Evolutionary conservation across 306 rosid species (phyloP).

Genomic region (Inga laurina): DNA sequence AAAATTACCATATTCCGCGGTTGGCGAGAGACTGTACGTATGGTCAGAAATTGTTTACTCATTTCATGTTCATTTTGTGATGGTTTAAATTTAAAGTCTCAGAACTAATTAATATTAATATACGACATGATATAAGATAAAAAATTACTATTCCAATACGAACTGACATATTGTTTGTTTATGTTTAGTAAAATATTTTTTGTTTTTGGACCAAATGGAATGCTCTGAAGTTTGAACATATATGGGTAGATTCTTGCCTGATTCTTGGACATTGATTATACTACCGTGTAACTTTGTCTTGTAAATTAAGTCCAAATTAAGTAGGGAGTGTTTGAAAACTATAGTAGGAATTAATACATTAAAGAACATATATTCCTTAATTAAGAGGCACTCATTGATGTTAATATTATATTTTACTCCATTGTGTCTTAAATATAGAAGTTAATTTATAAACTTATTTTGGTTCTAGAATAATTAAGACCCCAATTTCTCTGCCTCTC

Average conservation of each 20-base stretch:
- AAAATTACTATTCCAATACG: background rate
- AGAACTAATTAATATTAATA: background rate
- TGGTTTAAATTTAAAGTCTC: background rate
- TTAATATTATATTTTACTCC: too few relatives aligned
- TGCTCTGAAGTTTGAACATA: too few relatives aligned
- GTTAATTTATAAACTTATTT: too few relatives aligned
- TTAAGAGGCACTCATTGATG: too few relatives aligned
- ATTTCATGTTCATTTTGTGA: background rate
- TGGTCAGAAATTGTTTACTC: background rate
- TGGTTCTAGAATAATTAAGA: too few relatives aligned
- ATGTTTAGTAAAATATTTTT: too few relatives aligned
- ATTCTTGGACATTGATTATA: background rate
- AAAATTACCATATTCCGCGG: background rate
- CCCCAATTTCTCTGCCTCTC: too few relatives aligned
- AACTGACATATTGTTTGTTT: background rate
- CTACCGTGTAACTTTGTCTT: background rate
- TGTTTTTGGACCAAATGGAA: background rate
- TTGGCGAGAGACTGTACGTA: background rate
- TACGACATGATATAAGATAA: background rate
- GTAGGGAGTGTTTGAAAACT: background rate
- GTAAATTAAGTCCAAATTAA: background rate
- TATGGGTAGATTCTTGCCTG: background rate
- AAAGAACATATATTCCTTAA: background rate
- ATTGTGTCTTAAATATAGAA: too few relatives aligned
- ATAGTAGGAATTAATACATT: background rate